Evolutionary conservation across 2,329 filamentous ascomycete genomes (phyloP).

Genomic region (Pestalotiopsis sp.): DNA sequence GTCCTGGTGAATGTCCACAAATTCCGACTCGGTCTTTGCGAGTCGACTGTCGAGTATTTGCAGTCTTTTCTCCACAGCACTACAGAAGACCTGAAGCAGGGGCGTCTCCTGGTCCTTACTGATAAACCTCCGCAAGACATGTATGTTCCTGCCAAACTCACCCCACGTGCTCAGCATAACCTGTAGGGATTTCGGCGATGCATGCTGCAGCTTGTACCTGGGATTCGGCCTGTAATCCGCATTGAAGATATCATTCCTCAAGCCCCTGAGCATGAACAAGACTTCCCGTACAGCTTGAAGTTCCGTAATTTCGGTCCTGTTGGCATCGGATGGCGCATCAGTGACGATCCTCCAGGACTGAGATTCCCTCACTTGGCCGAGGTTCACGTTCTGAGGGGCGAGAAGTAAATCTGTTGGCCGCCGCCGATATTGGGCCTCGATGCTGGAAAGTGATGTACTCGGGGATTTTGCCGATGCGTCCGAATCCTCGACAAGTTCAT

Average conservation of each 20-base stretch:
- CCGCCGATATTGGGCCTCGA: conserved; percentile 30
- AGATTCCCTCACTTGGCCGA: conserved; percentile 41
- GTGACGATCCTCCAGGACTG: conserved; percentile 47
- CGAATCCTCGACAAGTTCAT: conserved; percentile 49
- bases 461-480: conserved; percentile 35
- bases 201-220: conserved; percentile 48
- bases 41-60: conserved; percentile 60
- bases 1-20: conserved; percentile 55
- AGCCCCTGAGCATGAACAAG: conserved; percentile 82
- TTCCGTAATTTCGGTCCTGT: conserved; percentile 62
- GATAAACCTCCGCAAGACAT: conserved; percentile 47
- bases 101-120: conserved; percentile 50
- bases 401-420: conserved; percentile 38
- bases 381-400: conserved; percentile 32
- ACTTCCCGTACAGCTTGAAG: conserved; percentile 75
- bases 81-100: conserved; percentile 72
- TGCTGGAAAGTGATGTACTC: conserved; percentile 37
- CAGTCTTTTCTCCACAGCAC: conserved; percentile 61
- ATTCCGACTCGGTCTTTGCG: conserved; percentile 60
- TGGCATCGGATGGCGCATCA: neutral
- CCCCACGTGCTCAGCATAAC: conserved; percentile 50
- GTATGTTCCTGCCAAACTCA: conserved; percentile 48
- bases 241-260: conserved; percentile 73
- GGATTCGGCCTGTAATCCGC: conserved; percentile 39
- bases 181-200: conserved; percentile 53